Percentiles rank a stretch among this genome's conserved stretches.
phyloP scores from a whole-genome alignment of 345 rosid genomes.

The Corchorus olitorius region DNA sequence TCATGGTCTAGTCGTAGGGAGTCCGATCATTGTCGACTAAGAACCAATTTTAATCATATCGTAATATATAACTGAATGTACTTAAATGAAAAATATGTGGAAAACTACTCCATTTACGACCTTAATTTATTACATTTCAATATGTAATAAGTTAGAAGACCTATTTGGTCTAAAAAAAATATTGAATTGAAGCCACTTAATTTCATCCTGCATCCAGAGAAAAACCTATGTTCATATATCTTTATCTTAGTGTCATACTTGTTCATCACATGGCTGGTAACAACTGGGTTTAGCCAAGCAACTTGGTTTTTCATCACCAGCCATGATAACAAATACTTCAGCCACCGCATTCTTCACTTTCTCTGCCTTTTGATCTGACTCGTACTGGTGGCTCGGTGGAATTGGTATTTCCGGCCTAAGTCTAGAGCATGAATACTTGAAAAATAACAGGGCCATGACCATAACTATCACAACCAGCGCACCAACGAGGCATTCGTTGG shows the following conservation, averaged over 20 bases:
- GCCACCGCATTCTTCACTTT: background rate
- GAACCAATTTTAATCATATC: too few species aligned
- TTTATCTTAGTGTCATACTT: background rate
- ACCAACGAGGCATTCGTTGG: background rate
- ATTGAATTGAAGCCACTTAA: too few species aligned
- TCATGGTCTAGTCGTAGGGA: too few species aligned
- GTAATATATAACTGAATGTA: too few species aligned
- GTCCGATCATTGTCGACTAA: too few species aligned
- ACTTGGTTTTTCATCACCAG: background rate
- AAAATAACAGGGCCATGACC: background rate
- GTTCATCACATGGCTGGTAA: background rate
- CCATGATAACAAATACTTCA: conserved; percentile 12
- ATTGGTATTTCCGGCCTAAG: background rate
- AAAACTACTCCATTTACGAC: background rate
- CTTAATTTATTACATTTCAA: background rate
- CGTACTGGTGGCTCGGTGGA: background rate
- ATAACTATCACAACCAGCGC: background rate
- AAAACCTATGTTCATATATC: background rate
- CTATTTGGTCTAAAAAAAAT: too few species aligned
- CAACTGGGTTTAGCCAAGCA: conserved; percentile 14
- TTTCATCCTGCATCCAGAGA: background rate
- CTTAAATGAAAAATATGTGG: background rate
- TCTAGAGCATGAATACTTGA: background rate
- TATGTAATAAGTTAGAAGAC: background rate
- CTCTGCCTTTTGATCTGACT: background rate